Conservation (phyloP, 2,329 filamentous ascomycete species). For the Thielaviopsis populi region DNA sequence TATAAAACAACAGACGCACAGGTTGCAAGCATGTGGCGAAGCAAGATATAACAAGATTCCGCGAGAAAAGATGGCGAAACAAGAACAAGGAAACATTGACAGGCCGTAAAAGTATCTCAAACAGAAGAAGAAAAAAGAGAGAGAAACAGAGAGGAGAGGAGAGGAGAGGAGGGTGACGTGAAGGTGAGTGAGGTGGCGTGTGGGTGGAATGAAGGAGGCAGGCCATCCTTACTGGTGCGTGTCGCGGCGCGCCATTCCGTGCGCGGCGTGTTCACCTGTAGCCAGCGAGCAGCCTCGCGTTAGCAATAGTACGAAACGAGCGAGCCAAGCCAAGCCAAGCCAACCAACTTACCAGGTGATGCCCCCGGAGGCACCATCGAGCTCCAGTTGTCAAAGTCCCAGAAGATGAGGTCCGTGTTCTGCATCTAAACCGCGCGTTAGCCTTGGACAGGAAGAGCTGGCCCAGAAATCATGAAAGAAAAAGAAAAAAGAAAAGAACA, state of each 20-base stretch:
- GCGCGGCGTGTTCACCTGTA: not conserved
- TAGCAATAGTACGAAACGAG: not conserved
- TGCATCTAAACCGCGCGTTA: slow-evolving; percentile 5
- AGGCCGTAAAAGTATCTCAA: not conserved
- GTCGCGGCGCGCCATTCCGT: not conserved
- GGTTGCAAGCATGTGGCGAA: not conserved
- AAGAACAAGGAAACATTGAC: not conserved
- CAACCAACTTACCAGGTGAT: slow-evolving; percentile 8
- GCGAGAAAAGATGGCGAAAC: not conserved
- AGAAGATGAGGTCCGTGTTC: slow-evolving; percentile 12
- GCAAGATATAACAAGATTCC: not conserved
- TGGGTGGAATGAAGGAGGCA: not conserved
- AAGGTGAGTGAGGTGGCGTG: no score
- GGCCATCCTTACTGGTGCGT: not conserved
- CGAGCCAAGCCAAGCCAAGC: not conserved
- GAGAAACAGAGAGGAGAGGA: no score
- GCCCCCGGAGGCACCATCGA: slow-evolving; percentile 16
- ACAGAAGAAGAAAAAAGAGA: no score
- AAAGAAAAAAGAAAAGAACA: not conserved
- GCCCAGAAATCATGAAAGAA: not conserved
- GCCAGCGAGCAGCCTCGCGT: not conserved
- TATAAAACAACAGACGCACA: not conserved
- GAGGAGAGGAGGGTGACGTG: no score
- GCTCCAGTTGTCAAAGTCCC: slow-evolving; percentile 16
- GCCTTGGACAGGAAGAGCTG: not conserved